Base-by-base conservation (phyloP, 1,284 basidiomycete genomes). In the Coniferiporia sulphurascens region DNA sequence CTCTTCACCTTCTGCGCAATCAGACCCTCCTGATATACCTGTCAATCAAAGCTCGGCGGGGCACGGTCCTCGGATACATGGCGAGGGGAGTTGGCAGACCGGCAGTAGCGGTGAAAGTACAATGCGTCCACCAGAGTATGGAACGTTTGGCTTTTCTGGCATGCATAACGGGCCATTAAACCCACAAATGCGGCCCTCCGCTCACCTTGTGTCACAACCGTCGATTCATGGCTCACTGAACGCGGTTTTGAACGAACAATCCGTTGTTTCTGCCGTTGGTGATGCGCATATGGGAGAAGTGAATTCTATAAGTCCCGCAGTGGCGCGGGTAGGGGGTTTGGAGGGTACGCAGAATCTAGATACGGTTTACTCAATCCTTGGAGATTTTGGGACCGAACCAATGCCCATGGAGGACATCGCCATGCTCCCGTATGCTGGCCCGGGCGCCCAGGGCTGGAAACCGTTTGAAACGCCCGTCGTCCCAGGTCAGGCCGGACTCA, bases 121-220 rank as follows among this genome's bases (percentile, higher is more conserved):
- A 36, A 15, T 48, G 41, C 41, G n/a, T 15, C 41, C 19, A 7
- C 27, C 45, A 15, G 41, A 44, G 12, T 38, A 41, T 10, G 44
- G 38, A n/a, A n/a, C 56, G 49, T 34, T 50, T 17, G 59, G 43
- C 41, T 60, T 60, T 53, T 60, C 59, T 10, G 59, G 59, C 3
- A 49, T 61, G 35, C 41, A 61, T 35, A 56, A 53, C 43, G 38
- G 46, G 9, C 32, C 17, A n/a, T 17, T 9, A 27, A 27, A 27
- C 15, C 19, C 17, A n/a, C 8, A 46, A 2, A 15, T 45, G 46
- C 27, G 35, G n/a, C 50, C 52, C 3, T 10, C 17, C 2, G 35
- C 46, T 41, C 38, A 3, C n/a, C 21, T 46, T 38, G 22, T 34
- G 9, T 5, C 53, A 7, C 32, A 52, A 12, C 48, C 55, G 43